Conservation (phyloP, 148 eudicot genomes). For the Spergularia bocconei region DNA sequence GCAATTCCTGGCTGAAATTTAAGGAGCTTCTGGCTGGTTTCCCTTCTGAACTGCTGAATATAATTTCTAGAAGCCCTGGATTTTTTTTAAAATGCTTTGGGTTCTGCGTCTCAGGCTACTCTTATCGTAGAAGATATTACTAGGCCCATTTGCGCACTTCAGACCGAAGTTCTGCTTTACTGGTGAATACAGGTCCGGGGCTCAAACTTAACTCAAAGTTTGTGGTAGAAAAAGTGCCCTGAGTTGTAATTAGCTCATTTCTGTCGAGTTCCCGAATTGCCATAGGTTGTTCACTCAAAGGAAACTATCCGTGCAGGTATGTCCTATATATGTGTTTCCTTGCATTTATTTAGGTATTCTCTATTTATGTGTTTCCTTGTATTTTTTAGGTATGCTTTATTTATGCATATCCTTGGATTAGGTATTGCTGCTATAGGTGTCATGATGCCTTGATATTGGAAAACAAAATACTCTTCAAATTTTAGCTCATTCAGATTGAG, state of each 20-base stretch:
- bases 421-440: no score
- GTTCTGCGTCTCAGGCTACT: constrained; percentile 17
- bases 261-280: constrained; percentile 3
- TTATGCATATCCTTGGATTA: neutral
- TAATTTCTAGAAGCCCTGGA: neutral
- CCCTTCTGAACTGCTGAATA: constrained; percentile 6
- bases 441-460: no score
- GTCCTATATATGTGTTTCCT: neutral
- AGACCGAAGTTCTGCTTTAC: neutral
- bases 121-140: neutral
- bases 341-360: neutral
- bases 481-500: no score
- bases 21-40: constrained; percentile 17
- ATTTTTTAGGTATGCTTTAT: neutral
- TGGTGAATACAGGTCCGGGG: constrained; percentile 1
- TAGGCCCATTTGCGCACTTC: neutral
- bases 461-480: no score
- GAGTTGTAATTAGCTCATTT: constrained; percentile 19
- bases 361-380: neutral
- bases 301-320: constrained; percentile 27
- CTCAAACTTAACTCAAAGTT: neutral
- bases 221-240: constrained; percentile 1
- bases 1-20: constrained; percentile 11
- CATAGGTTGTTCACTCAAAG: constrained; percentile 21
- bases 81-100: constrained; percentile 14